Percentiles rank a stretch among this genome's conserved stretches.
Evolutionary conservation across 371 early-diverging fungal genomes (phyloP).

Genomic region (Mortierella sp.): DNA sequence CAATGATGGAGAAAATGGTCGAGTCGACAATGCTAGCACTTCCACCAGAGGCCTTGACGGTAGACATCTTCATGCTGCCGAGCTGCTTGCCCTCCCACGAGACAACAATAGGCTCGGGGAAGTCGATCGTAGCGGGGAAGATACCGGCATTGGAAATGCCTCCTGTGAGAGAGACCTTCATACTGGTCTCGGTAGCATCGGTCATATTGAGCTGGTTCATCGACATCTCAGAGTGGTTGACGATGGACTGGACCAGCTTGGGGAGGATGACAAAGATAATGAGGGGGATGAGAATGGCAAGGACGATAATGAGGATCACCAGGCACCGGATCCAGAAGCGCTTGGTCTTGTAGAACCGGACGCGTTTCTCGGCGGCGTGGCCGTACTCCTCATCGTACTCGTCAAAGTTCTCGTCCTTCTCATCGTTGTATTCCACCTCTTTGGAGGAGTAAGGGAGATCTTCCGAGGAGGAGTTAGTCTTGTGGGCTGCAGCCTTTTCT

Average conservation of each 20-base stretch:
- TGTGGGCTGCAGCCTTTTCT: slow-evolving; percentile 16
- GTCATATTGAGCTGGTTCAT: slow-evolving; percentile 68
- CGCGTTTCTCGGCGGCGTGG: slow-evolving; percentile 33
- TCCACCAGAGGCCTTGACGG: slow-evolving; percentile 65
- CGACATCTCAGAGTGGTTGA: slow-evolving; percentile 64
- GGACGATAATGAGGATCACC: slow-evolving; percentile 58
- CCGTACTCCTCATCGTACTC: slow-evolving; percentile 33
- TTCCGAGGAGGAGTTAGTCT: slow-evolving; percentile 12
- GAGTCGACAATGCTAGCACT: slow-evolving; percentile 61
- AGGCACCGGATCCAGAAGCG: slow-evolving; percentile 71
- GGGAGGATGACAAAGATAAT: slow-evolving; percentile 67
- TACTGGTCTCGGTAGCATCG: slow-evolving; percentile 59
- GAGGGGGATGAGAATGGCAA: slow-evolving; percentile 65
- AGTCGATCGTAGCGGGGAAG: slow-evolving; percentile 66
- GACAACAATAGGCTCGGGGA: slow-evolving; percentile 65
- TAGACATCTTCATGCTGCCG: slow-evolving; percentile 67
- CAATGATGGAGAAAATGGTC: slow-evolving; percentile 65
- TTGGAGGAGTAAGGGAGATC: slow-evolving; percentile 38
- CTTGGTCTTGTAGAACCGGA: slow-evolving; percentile 65
- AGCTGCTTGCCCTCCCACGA: slow-evolving; percentile 61
- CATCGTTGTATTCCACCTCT: slow-evolving; percentile 38
- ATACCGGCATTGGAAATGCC: slow-evolving; percentile 70
- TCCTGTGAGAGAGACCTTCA: slow-evolving; percentile 67
- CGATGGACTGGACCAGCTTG: slow-evolving; percentile 68
- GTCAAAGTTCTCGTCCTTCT: slow-evolving; percentile 22